Evolutionary conservation across 495 filamentous ascomycete species (phyloP).

Genomic region (Penicillium arizonense): DNA sequence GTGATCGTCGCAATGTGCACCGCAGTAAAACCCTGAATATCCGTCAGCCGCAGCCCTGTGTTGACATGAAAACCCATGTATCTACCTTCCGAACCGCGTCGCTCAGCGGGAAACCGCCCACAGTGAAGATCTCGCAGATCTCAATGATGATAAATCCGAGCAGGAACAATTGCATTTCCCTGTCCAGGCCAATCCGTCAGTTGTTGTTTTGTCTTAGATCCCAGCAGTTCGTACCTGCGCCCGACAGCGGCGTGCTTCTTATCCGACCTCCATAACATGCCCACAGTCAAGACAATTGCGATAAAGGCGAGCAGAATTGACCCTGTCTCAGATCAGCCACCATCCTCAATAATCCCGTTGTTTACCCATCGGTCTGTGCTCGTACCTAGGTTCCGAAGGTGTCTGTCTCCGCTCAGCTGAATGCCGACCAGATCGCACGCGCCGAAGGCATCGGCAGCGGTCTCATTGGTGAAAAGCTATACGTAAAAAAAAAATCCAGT

Average conservation of each 20-base stretch:
- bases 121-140: conserved; percentile 94
- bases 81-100: conserved; percentile 56
- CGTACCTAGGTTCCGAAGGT: conserved; percentile 85
- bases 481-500: conserved; percentile 10
- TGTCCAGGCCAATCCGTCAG: conserved; percentile 32
- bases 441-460: conserved; percentile 52
- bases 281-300: conserved; percentile 64
- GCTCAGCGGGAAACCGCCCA: conserved; percentile 80
- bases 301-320: conserved; percentile 83
- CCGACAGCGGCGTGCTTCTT: conserved; percentile 93
- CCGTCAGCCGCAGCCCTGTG: neutral
- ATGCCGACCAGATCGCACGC: conserved; percentile 77
- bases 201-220: neutral
- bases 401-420: conserved; percentile 54
- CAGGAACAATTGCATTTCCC: conserved; percentile 96
- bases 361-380: neutral
- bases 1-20: conserved; percentile 87
- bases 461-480: conserved; percentile 54
- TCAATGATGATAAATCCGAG: conserved; percentile 82
- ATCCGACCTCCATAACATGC: conserved; percentile 79
- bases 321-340: conserved; percentile 51
- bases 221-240: conserved; percentile 62
- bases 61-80: neutral
- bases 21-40: conserved; percentile 77
- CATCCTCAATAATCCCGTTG: neutral